phyloP scores from a whole-genome alignment of 805 yeast species.

The Lipomyces lipofer region DNA sequence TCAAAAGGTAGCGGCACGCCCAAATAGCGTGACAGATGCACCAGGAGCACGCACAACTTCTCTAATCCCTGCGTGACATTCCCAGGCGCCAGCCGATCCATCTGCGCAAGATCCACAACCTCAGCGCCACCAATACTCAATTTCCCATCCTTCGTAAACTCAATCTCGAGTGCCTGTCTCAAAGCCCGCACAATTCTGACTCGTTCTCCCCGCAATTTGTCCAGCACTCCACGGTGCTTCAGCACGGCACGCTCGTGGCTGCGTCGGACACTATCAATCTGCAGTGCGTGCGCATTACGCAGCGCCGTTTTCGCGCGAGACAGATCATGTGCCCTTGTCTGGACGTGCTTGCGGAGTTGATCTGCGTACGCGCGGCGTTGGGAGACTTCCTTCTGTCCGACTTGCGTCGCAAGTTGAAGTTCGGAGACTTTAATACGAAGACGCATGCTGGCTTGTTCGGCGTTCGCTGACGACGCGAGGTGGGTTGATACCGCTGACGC shows the following conservation, averaged over 20 bases:
- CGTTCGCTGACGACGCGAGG: not conserved
- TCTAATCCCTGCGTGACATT: conserved; percentile 3
- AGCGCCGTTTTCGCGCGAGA: conserved; percentile 17
- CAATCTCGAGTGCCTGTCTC: conserved; percentile 1
- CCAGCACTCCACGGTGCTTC: not conserved
- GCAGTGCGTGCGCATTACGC: conserved; percentile 24
- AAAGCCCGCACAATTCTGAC: not conserved
- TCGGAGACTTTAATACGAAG: no score
- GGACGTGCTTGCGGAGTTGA: conserved; percentile 3
- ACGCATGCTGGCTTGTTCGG: no score
- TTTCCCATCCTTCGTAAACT: not conserved
- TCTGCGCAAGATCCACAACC: conserved; percentile 10
- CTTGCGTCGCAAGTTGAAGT: no score
- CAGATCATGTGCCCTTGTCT: conserved; percentile 4
- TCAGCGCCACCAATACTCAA: conserved; percentile 9
- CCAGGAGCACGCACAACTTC: conserved; percentile 4
- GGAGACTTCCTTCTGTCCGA: no score
- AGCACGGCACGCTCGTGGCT: conserved; percentile 9
- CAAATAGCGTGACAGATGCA: conserved; percentile 11
- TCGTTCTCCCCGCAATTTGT: conserved; percentile 3
- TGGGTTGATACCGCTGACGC: not conserved
- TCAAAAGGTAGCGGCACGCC: conserved; percentile 23
- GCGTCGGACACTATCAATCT: conserved; percentile 8
- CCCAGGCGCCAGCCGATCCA: conserved; percentile 5
- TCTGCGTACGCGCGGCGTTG: not conserved